phyloP scores from a whole-genome alignment of 208 protist genomes.

The Jaenimonas drosophilae region DNA sequence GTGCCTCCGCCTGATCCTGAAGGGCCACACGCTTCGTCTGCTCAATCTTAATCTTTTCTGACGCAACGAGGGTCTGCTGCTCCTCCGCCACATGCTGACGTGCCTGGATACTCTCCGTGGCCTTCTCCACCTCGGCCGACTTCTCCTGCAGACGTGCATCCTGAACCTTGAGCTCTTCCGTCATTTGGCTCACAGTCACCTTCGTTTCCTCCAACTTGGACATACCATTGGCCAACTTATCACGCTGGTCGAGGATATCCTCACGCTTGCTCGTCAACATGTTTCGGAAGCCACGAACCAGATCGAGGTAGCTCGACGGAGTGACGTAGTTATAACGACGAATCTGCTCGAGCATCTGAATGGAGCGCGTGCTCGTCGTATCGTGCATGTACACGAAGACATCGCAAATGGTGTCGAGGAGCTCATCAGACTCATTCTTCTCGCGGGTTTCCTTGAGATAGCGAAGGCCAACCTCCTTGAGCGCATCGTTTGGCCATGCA shows the following conservation, averaged over 20 bases:
- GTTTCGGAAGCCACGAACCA: conserved; percentile 92
- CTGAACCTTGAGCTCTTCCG: conserved; percentile 85
- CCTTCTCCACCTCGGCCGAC: conserved; percentile 75
- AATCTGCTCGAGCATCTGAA: conserved; percentile 90
- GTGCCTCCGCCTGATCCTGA: conserved; percentile 87
- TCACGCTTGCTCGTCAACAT: conserved; percentile 92
- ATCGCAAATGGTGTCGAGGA: conserved; percentile 70
- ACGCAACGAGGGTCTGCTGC: conserved; percentile 90
- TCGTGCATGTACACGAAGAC: conserved; percentile 93
- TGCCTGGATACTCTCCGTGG: conserved; percentile 92
- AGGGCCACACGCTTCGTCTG: conserved; percentile 87
- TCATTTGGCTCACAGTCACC: conserved; percentile 85
- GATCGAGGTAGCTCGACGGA: conserved; percentile 96
- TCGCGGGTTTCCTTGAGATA: conserved; percentile 82
- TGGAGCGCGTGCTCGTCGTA: conserved; percentile 77
- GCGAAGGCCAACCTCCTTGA: conserved; percentile 90
- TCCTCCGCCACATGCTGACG: conserved; percentile 95
- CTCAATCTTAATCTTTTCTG: conserved; percentile 94
- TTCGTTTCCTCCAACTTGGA: conserved; percentile 91
- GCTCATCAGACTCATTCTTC: conserved; percentile 77
- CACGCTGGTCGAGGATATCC: conserved; percentile 93
- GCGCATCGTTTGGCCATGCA: conserved; percentile 96
- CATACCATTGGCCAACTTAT: conserved; percentile 94
- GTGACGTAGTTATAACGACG: conserved; percentile 97
- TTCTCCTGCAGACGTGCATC: conserved; percentile 82